Conservation (phyloP, 768 basidiomycete genomes). For the Psilocybe tampanensis region DNA sequence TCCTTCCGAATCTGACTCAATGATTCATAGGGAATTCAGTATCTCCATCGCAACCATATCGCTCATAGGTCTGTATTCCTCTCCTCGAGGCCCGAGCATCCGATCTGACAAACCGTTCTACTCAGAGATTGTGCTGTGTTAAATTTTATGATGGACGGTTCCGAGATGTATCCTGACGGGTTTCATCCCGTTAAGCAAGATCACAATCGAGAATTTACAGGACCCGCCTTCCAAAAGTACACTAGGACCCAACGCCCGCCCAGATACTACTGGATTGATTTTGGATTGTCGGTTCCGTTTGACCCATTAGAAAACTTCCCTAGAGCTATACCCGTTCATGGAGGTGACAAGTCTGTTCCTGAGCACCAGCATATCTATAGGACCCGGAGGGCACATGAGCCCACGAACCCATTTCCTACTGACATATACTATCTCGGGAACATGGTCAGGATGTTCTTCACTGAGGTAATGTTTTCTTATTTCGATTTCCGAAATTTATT, state of each 20-base stretch:
- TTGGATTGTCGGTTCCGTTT: conserved; percentile 34
- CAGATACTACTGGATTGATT: conserved; percentile 41
- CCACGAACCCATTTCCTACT: conserved; percentile 40
- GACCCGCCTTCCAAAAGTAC: conserved; percentile 14
- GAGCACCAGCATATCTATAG: conserved; percentile 21
- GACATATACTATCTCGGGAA: too few relatives aligned
- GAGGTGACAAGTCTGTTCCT: conserved; percentile 45
- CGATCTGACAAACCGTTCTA: not conserved
- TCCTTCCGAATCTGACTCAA: conserved; percentile 15
- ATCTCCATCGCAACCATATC: conserved; percentile 34
- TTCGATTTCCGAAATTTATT: too few relatives aligned
- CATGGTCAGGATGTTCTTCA: too few relatives aligned
- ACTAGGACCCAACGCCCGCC: conserved; percentile 30
- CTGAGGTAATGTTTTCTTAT: too few relatives aligned
- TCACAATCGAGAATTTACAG: conserved; percentile 23
- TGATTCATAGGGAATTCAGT: conserved; percentile 31
- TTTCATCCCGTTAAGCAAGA: conserved; percentile 26
- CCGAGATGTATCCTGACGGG: conserved; percentile 23
- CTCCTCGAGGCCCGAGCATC: too few relatives aligned
- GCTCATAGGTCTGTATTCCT: conserved; percentile 35
- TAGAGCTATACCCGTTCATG: conserved; percentile 29
- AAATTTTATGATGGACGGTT: conserved; percentile 41
- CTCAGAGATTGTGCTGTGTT: conserved; percentile 15
- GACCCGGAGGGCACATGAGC: conserved; percentile 1
- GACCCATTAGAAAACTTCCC: conserved; percentile 25